A percentile compares a stretch with the other conserved stretches of the same genome.
These are phyloP conservation scores for Lactifluus subvellereus DNA, from an alignment of 768 basidiomycete species.

Conservation along the genomic window DNA sequence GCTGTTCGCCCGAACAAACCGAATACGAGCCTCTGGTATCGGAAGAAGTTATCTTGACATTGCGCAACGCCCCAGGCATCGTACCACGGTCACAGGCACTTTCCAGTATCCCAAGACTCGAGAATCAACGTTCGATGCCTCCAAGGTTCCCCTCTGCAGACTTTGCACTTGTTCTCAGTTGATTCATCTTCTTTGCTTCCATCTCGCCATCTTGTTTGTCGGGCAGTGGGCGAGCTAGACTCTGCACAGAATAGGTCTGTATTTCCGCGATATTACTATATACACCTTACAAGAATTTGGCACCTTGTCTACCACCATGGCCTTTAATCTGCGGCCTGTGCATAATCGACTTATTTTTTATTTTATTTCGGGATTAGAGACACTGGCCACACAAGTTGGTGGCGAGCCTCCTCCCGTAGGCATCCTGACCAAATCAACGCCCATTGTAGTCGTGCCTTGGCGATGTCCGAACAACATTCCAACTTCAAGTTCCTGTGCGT, in stretches of 20 bases:
- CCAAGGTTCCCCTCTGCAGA: background rate
- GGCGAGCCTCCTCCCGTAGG: too few relatives aligned
- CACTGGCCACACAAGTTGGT: too few relatives aligned
- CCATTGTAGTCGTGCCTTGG: too few relatives aligned
- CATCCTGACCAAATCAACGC: too few relatives aligned
- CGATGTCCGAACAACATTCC: too few relatives aligned
- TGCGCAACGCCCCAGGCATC: constrained; percentile 23
- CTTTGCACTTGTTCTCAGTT: background rate
- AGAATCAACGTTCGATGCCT: background rate
- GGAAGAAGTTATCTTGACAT: constrained; percentile 24
- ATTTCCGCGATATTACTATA: too few relatives aligned
- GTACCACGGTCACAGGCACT: constrained; percentile 7
- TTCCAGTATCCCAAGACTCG: background rate
- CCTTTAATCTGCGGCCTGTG: too few relatives aligned
- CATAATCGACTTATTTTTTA: too few relatives aligned
- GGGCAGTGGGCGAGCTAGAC: background rate
- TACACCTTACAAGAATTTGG: too few relatives aligned
- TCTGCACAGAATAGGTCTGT: background rate
- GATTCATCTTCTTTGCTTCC: background rate
- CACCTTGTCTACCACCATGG: too few relatives aligned
- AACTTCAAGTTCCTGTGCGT: too few relatives aligned
- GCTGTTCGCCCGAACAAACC: background rate
- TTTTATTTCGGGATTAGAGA: too few relatives aligned
- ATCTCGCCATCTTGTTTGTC: background rate
- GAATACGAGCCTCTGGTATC: constrained; percentile 15